phyloP scores from a whole-genome alignment of 2,329 filamentous ascomycete genomes.

The Fusarium proliferatum region DNA sequence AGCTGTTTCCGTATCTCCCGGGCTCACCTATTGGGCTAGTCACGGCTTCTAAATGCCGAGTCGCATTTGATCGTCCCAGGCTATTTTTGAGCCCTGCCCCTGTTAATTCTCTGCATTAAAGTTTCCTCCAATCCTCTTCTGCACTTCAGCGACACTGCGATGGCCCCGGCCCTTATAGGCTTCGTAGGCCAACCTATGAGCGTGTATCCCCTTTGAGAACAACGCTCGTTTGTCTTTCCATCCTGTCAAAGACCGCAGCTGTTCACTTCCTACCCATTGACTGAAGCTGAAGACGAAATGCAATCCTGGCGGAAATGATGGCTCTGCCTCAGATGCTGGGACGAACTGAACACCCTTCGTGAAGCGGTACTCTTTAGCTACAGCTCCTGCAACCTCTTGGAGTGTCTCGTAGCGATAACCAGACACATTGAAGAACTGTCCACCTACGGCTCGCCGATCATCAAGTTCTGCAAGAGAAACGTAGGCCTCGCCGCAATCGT shows the following conservation, averaged over 20 bases:
- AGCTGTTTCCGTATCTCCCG: neutral
- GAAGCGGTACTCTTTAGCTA: conserved; percentile 56
- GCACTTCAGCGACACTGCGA: conserved; percentile 24
- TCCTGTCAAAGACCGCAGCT: conserved; percentile 53
- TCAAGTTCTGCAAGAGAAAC: conserved; percentile 55
- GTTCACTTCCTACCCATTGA: conserved; percentile 58
- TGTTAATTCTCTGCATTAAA: neutral
- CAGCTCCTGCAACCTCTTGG: conserved; percentile 50
- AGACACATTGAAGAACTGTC: conserved; percentile 60
- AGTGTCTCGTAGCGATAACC: conserved; percentile 57
- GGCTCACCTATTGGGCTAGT: neutral
- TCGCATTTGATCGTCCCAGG: neutral
- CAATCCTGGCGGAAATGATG: conserved; percentile 35
- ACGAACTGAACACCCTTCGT: conserved; percentile 45
- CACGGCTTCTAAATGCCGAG: neutral
- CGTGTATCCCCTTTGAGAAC: conserved; percentile 51
- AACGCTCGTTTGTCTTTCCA: conserved; percentile 53
- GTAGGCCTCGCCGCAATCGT: conserved; percentile 62
- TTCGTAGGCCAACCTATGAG: conserved; percentile 55
- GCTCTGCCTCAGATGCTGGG: conserved; percentile 20
- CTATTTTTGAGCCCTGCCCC: neutral
- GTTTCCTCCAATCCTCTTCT: conserved; percentile 18
- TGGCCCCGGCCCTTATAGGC: conserved; percentile 25
- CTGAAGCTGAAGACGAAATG: conserved; percentile 49
- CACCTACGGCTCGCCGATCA: conserved; percentile 47